Evolutionary conservation across 306 rosid genomes (phyloP).

Genomic region (Fagus crenata): DNA sequence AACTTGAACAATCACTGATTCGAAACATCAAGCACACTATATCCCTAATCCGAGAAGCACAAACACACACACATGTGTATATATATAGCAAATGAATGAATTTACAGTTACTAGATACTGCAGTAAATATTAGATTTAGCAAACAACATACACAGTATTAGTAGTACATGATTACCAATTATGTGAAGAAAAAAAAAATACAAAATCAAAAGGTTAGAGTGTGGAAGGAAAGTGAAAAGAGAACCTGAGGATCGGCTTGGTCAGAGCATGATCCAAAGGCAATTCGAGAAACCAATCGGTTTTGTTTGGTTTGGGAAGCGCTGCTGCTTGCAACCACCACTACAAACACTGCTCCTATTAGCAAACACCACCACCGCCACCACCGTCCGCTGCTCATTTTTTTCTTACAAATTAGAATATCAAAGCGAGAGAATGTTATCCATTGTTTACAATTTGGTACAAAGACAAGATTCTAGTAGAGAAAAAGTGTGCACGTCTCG

Average conservation of each 20-base stretch:
- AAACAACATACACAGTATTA: too few relatives aligned
- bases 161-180: neutral
- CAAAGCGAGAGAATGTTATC: too few relatives aligned
- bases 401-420: too few relatives aligned
- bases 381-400: slow-evolving; percentile 26
- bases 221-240: neutral
- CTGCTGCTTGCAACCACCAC: slow-evolving; percentile 4
- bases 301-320: slow-evolving; percentile 39
- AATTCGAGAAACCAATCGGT: slow-evolving; percentile 52
- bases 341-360: slow-evolving; percentile 31
- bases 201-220: neutral
- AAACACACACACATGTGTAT: too few relatives aligned
- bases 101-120: neutral
- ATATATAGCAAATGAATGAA: neutral
- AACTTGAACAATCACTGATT: slow-evolving; percentile 12
- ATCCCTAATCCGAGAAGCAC: neutral
- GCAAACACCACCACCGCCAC: slow-evolving; percentile 28
- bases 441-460: too few relatives aligned
- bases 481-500: too few relatives aligned
- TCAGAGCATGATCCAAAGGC: slow-evolving; percentile 87
- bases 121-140: too few relatives aligned
- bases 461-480: too few relatives aligned
- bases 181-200: slow-evolving; percentile 3
- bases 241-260: slow-evolving; percentile 70
- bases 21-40: neutral